Percentiles rank a stretch among this genome's conserved stretches.
These are phyloP conservation scores for Gnetum montanum DNA, from an alignment of 75 land plant genomes.

Conservation along the genomic window DNA sequence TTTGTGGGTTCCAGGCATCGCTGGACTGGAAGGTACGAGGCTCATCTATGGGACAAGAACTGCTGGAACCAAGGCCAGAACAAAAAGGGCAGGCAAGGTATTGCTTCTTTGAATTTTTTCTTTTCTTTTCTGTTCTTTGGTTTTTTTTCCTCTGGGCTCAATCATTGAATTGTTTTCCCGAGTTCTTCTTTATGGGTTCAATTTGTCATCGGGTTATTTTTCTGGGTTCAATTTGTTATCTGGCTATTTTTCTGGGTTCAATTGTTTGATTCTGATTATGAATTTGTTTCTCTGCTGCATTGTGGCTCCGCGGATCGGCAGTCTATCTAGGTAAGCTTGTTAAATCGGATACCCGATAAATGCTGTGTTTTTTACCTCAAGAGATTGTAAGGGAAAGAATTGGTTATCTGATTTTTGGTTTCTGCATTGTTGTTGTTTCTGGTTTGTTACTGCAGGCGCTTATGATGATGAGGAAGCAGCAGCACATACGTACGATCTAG, in stretches of 20 bases:
- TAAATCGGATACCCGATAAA: background rate
- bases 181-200: too few species aligned
- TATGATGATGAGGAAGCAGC: conserved; percentile 68
- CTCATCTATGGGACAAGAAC: conserved; percentile 75
- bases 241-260: background rate
- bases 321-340: conserved; percentile 4
- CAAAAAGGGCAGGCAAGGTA: conserved; percentile 78
- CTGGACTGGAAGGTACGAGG: conserved; percentile 67
- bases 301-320: background rate
- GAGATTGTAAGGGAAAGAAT: background rate
- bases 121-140: background rate
- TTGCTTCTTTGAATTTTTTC: background rate
- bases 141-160: too few species aligned
- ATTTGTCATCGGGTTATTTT: too few species aligned
- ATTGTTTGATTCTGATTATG: background rate
- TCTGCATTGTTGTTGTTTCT: too few species aligned
- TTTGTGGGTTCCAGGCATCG: conserved; percentile 37
- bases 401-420: background rate
- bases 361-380: background rate
- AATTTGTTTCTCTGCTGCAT: background rate
- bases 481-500: conserved; percentile 65
- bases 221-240: background rate
- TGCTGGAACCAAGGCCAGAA: conserved; percentile 55
- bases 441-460: conserved; percentile 27
- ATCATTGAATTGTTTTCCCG: too few species aligned